Evolutionary conservation across 495 filamentous ascomycete genomes (phyloP), one percentile per base, ranked within the genome.

Genomic region (Chlorociboria aeruginascens): DNA sequence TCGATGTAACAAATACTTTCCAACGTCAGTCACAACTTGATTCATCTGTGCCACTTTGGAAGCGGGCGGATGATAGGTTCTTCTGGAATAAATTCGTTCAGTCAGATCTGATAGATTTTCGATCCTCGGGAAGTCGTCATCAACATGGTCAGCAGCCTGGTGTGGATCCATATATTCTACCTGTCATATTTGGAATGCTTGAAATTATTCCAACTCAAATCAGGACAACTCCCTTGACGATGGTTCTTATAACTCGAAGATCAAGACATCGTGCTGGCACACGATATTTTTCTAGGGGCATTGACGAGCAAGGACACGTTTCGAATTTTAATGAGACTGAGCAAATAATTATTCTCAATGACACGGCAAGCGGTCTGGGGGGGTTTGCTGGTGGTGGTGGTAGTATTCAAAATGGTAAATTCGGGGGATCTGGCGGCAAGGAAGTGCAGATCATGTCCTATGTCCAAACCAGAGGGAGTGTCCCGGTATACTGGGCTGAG

Each of bases 271-370:
- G 89, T 49, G 90, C 76, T 11, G 92, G 92, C 17, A 97, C 92
- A 6, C 70, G 92, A 62, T 96, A 96, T 69, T 88, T 97, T 61
- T 89, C 93, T 0, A 80, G 92, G 43, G 92, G 92, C 31, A 75
- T 96, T 16, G 90, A 98, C 59, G 87, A 95, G 48, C 66, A 86
- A 51, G 92, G 92, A n/a, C 76, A 96, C 61, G 93, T 88, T 6
- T 84, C 88, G 14, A 98, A 98, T 59, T 98, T 88, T 73, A 98
- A 98, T 58, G 92, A 98, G 68, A 97, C 93, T 0, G 92, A 98
- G 59, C 93, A 97, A 61, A 70, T 85, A 41, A 69, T 93, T 36
- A 76, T 98, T 32, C 63, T 98, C 52, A 95, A 95, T 56, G 92
- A 94, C 61, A 67, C 69, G 31, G 70, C 73, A 4, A 59, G 64